Conservation (phyloP, 2,329 filamentous ascomycete species). For the Pestalotiopsis sp. region DNA sequence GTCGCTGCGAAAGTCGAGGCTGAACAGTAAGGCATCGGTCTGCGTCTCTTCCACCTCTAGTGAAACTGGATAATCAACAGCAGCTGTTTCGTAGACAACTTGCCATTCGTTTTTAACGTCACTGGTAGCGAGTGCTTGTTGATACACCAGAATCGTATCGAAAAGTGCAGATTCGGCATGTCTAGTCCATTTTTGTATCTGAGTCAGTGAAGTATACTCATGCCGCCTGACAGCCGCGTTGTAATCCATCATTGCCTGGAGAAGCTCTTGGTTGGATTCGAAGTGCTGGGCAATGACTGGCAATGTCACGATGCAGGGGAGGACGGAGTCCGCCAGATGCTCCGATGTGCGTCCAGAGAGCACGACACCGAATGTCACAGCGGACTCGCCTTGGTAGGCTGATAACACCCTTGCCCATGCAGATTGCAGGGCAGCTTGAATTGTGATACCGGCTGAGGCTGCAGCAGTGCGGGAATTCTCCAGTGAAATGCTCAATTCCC, state of each 20-base stretch:
- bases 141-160: slow-evolving; percentile 83
- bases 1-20: slow-evolving; percentile 65
- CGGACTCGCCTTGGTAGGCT: slow-evolving; percentile 72
- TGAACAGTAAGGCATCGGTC: slow-evolving; percentile 53
- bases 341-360: slow-evolving; percentile 72
- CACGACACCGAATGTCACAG: slow-evolving; percentile 77
- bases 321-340: slow-evolving; percentile 57
- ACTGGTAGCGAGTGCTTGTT: slow-evolving; percentile 41
- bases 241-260: slow-evolving; percentile 63
- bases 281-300: slow-evolving; percentile 65
- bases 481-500: slow-evolving; percentile 39
- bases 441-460: slow-evolving; percentile 59
- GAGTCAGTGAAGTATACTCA: slow-evolving; percentile 69
- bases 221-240: slow-evolving; percentile 66
- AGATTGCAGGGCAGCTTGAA: slow-evolving; percentile 75
- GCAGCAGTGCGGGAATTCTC: slow-evolving; percentile 56
- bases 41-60: slow-evolving; percentile 69
- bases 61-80: slow-evolving; percentile 77
- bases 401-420: slow-evolving; percentile 77
- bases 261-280: slow-evolving; percentile 54
- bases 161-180: slow-evolving; percentile 68
- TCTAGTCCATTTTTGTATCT: slow-evolving; percentile 72
- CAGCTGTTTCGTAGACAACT: slow-evolving; percentile 64
- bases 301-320: slow-evolving; percentile 82
- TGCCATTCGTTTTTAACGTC: slow-evolving; percentile 50